Conservation (phyloP, 768 basidiomycete species). For the Podaxis rugospora region DNA sequence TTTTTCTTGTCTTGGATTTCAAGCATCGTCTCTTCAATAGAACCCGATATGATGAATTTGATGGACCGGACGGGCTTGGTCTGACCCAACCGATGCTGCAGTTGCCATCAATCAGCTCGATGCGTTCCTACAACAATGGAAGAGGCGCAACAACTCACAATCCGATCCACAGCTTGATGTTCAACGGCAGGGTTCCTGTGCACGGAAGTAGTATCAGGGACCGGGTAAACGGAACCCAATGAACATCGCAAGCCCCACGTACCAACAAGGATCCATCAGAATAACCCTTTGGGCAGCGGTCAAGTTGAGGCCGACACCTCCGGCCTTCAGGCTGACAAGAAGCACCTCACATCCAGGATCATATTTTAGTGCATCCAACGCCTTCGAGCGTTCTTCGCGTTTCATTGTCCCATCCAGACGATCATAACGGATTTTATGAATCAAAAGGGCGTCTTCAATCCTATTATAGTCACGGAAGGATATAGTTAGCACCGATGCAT, state of each 20-base stretch:
- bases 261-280: conserved; percentile 98
- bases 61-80: conserved; percentile 87
- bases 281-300: conserved; percentile 93
- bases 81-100: conserved; percentile 92
- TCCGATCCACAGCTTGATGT: conserved; percentile 97
- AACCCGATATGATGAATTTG: conserved; percentile 90
- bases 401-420: conserved; percentile 98
- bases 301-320: conserved; percentile 94
- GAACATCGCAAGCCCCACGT: conserved; percentile 15
- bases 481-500: conserved; percentile 12
- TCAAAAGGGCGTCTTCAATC: conserved; percentile 85
- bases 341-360: conserved; percentile 92
- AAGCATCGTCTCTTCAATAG: conserved; percentile 89
- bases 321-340: conserved; percentile 93
- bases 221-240: neutral
- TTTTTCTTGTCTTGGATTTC: conserved; percentile 96
- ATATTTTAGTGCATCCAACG: conserved; percentile 89
- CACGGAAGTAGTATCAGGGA: conserved; percentile 4
- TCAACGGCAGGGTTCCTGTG: conserved; percentile 93
- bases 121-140: neutral
- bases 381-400: conserved; percentile 84
- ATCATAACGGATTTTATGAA: conserved; percentile 80
- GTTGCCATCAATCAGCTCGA: conserved; percentile 1
- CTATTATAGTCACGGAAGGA: conserved; percentile 29
- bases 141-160: conserved; percentile 50